Conservation (phyloP, 2,329 filamentous ascomycete genomes). For the Alternaria novae-zelandiae region DNA sequence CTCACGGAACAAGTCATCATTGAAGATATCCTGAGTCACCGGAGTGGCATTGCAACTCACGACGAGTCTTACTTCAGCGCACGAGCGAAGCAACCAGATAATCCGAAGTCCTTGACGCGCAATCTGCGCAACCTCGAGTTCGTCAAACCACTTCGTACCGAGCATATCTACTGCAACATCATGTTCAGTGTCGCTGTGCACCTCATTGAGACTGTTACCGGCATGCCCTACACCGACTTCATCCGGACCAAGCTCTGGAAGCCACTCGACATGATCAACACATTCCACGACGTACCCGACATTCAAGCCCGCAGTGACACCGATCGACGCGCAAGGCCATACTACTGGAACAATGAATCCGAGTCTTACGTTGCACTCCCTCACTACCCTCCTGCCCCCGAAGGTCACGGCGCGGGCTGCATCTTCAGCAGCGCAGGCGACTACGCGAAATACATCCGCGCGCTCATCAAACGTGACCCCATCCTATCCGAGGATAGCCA, state of each 20-base stretch:
- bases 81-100: not conserved
- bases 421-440: slow-evolving; percentile 28
- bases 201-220: slow-evolving; percentile 53
- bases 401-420: slow-evolving; percentile 31
- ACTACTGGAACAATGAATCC: not conserved
- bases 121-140: slow-evolving; percentile 54
- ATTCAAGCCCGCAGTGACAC: not conserved
- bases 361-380: not conserved
- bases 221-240: slow-evolving; percentile 6
- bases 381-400: slow-evolving; percentile 14
- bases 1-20: not conserved
- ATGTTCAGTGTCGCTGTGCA: slow-evolving; percentile 60
- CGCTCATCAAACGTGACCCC: slow-evolving; percentile 19
- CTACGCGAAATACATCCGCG: slow-evolving; percentile 33
- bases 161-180: slow-evolving; percentile 60
- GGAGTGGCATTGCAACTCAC: not conserved
- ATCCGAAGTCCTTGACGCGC: slow-evolving; percentile 16
- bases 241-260: not conserved
- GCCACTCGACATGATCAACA: not conserved
- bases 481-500: slow-evolving; percentile 17
- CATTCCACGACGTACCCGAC: not conserved
- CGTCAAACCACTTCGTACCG: slow-evolving; percentile 50
- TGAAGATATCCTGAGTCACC: not conserved
- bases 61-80: not conserved
- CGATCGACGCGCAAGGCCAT: not conserved